Conservation (phyloP, 1,139 yeast genomes). For the Yamadazyma dushanensis region DNA sequence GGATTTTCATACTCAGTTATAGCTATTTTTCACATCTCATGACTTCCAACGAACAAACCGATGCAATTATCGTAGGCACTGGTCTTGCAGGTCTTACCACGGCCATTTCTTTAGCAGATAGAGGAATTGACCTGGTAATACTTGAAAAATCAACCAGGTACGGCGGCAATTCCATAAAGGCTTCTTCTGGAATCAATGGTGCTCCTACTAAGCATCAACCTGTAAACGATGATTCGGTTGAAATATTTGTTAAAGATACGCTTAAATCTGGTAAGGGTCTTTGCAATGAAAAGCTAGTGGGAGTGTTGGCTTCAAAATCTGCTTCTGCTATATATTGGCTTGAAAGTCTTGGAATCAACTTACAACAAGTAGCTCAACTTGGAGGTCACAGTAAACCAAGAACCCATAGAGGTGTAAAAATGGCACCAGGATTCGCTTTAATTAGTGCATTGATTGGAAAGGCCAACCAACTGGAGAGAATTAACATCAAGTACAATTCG, state of each 20-base stretch:
- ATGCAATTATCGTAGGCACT: conserved; percentile 31
- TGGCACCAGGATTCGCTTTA: conserved; percentile 41
- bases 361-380: conserved; percentile 28
- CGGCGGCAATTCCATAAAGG: conserved; percentile 42
- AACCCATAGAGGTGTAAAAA: conserved; percentile 34
- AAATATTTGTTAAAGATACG: conserved; percentile 28
- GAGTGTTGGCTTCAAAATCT: conserved; percentile 26
- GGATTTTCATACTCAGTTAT: no score
- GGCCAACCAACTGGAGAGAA: conserved; percentile 14
- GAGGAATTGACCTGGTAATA: conserved; percentile 26
- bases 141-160: conserved; percentile 30
- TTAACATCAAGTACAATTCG: conserved; percentile 24
- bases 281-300: conserved; percentile 24
- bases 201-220: conserved; percentile 32
- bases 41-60: conserved; percentile 3
- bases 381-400: conserved; percentile 41
- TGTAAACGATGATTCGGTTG: conserved; percentile 23
- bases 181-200: conserved; percentile 44
- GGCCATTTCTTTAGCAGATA: conserved; percentile 24
- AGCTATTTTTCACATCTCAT: no score
- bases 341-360: conserved; percentile 24
- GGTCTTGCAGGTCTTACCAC: conserved; percentile 41
- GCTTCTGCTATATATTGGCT: conserved; percentile 35
- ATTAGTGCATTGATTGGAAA: conserved; percentile 25
- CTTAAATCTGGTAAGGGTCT: conserved; percentile 33